Percentiles rank a stretch among this genome's conserved stretches.
Evolutionary conservation across 1,284 basidiomycete species (phyloP).

Genomic region (Sporisorium scitamineum): DNA sequence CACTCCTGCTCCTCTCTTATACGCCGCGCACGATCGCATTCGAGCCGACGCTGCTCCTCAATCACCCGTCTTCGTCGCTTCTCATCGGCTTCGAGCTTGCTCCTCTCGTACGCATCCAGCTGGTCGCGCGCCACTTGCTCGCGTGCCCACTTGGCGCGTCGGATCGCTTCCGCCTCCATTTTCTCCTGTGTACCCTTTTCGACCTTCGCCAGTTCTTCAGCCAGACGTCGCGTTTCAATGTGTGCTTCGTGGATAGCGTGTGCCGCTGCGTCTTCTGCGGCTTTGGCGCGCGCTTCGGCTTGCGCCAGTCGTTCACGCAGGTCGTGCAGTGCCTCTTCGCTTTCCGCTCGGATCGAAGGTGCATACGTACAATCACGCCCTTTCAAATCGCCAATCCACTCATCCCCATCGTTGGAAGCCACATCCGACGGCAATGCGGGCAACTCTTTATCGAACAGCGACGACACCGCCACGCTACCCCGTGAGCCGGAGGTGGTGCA

Average conservation of each 20-base stretch:
- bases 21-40: constrained; percentile 13
- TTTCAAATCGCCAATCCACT: constrained; percentile 5
- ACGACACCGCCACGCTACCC: constrained; percentile 11
- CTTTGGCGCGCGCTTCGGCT: constrained; percentile 21
- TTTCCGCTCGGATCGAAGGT: not conserved
- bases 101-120: constrained; percentile 35
- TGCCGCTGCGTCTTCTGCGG: constrained; percentile 19
- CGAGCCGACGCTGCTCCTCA: constrained; percentile 19
- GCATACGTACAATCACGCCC: constrained; percentile 6
- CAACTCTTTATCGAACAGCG: constrained; percentile 34
- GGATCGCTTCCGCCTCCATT: constrained; percentile 26
- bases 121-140: constrained; percentile 33
- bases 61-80: constrained; percentile 17
- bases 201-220: constrained; percentile 18
- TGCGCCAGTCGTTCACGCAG: constrained; percentile 22
- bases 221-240: constrained; percentile 15
- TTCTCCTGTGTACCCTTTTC: constrained; percentile 13
- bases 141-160: constrained; percentile 29
- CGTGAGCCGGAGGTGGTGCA: constrained; percentile 18
- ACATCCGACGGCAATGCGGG: constrained; percentile 7
- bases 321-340: constrained; percentile 13
- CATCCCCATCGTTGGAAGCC: not conserved
- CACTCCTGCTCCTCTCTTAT: constrained; percentile 19
- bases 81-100: constrained; percentile 35
- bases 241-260: constrained; percentile 18